Conservation (phyloP, 306 rosid species). For the Castanopsis chinensis region DNA sequence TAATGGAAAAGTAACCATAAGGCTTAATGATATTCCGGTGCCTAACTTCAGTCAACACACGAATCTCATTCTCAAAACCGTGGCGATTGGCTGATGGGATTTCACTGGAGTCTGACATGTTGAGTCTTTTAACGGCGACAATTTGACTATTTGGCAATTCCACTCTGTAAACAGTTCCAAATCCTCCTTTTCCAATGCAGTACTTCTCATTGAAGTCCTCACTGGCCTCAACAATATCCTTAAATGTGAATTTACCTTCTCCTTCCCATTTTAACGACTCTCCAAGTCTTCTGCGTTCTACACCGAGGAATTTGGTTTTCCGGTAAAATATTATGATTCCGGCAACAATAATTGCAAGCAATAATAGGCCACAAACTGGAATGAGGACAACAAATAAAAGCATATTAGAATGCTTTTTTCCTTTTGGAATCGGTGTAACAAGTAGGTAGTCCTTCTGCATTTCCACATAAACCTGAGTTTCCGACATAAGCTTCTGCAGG, state of each 20-base stretch:
- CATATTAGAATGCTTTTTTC: conserved; percentile 29
- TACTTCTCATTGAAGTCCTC: too few relatives aligned
- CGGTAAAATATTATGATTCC: conserved; percentile 6
- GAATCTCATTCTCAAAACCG: conserved; percentile 59
- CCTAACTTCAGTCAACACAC: conserved; percentile 50
- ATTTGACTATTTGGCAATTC: conserved; percentile 35
- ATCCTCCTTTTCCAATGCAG: conserved; percentile 45
- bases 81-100: conserved; percentile 39
- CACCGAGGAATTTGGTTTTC: conserved; percentile 10
- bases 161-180: conserved; percentile 65
- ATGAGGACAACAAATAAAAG: conserved; percentile 44
- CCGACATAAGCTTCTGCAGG: conserved; percentile 42
- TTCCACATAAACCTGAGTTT: conserved; percentile 58
- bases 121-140: conserved; percentile 61
- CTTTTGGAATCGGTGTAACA: conserved; percentile 14
- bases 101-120: conserved; percentile 36
- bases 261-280: conserved; percentile 28
- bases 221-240: conserved; percentile 55
- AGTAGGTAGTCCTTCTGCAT: conserved; percentile 31
- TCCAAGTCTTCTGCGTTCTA: conserved; percentile 28
- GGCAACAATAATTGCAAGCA: conserved; percentile 18
- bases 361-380: conserved; percentile 36
- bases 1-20: conserved; percentile 52
- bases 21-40: conserved; percentile 70
- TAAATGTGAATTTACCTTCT: conserved; percentile 40